phyloP scores from a whole-genome alignment of 441 rosid species.

The Populus trichocarpa region DNA sequence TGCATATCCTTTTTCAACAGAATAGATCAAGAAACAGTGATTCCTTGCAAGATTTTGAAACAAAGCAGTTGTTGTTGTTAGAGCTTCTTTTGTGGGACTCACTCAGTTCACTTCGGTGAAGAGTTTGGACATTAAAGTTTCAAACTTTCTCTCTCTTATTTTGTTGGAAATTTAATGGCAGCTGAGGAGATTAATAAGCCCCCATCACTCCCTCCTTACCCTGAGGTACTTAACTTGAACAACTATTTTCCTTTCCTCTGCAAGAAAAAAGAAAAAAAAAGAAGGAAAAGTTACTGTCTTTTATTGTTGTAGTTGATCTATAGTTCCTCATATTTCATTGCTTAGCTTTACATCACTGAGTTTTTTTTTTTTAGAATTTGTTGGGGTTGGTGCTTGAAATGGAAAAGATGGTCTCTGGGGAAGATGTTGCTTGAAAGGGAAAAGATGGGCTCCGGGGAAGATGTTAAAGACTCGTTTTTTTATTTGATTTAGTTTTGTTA shows the following conservation, averaged over 20 bases:
- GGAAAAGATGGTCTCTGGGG: neutral
- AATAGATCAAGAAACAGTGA: constrained; percentile 5
- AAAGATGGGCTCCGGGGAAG: neutral
- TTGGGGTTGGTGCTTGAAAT: neutral
- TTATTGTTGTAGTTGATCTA: neutral
- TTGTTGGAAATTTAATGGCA: constrained; percentile 42
- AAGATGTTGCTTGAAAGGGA: neutral
- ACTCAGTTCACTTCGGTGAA: neutral
- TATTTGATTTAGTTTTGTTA: neutral
- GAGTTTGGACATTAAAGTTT: constrained; percentile 7
- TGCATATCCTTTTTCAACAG: neutral
- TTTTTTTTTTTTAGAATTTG: neutral
- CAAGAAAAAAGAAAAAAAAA: too few species aligned
- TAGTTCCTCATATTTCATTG: neutral
- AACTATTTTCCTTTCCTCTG: neutral
- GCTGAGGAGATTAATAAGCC: constrained; percentile 39
- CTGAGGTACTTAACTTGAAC: constrained; percentile 36
- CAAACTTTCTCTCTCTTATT: neutral
- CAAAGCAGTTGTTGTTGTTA: constrained; percentile 3
- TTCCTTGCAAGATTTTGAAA: constrained; percentile 1
- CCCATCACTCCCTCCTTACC: constrained; percentile 52
- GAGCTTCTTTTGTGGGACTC: constrained; percentile 24
- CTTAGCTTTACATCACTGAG: neutral
- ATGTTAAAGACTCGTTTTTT: neutral
- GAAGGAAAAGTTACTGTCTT: neutral